A percentile compares a stretch with the other conserved stretches of the same genome.
These are phyloP conservation scores for Hypholoma sublateritium DNA, from an alignment of 768 basidiomycete species.

Conservation along the genomic window DNA sequence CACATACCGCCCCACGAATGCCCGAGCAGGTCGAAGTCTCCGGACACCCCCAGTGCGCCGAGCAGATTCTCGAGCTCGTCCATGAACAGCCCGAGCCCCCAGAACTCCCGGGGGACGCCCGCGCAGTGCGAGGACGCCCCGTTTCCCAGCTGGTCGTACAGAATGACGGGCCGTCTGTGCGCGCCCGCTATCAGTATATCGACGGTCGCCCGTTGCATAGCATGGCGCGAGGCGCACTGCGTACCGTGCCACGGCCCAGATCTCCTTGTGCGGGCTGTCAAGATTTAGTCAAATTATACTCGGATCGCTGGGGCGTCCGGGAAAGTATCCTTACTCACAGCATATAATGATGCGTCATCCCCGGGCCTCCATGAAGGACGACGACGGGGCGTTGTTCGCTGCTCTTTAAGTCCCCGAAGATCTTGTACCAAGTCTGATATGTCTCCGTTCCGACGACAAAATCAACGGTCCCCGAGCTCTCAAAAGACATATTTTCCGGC, in stretches of 20 bases:
- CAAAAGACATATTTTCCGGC: background rate
- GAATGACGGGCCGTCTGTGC: conserved; percentile 42
- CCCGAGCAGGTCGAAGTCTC: conserved; percentile 45
- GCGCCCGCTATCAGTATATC: no score
- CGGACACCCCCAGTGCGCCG: conserved; percentile 39
- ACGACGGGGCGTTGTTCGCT: conserved; percentile 36
- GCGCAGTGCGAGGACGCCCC: conserved; percentile 55
- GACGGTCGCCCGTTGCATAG: no score
- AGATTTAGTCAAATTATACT: background rate
- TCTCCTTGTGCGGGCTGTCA: background rate
- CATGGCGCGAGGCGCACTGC: background rate
- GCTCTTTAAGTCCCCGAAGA: conserved; percentile 40
- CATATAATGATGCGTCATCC: conserved; percentile 39
- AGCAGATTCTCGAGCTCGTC: conserved; percentile 49
- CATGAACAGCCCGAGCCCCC: conserved; percentile 49
- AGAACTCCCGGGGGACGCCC: conserved; percentile 45
- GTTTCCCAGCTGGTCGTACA: conserved; percentile 57
- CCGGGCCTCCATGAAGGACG: conserved; percentile 55
- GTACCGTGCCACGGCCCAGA: background rate
- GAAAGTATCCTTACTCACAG: conserved; percentile 33
- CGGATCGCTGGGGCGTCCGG: conserved; percentile 21
- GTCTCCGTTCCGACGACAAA: background rate
- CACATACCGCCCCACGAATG: conserved; percentile 38
- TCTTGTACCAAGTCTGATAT: conserved; percentile 47
- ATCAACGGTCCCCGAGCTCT: background rate